A percentile compares a stretch with the other conserved stretches of the same genome.
phyloP scores from a whole-genome alignment of 768 basidiomycete genomes.

The Pleurotus platypus region DNA sequence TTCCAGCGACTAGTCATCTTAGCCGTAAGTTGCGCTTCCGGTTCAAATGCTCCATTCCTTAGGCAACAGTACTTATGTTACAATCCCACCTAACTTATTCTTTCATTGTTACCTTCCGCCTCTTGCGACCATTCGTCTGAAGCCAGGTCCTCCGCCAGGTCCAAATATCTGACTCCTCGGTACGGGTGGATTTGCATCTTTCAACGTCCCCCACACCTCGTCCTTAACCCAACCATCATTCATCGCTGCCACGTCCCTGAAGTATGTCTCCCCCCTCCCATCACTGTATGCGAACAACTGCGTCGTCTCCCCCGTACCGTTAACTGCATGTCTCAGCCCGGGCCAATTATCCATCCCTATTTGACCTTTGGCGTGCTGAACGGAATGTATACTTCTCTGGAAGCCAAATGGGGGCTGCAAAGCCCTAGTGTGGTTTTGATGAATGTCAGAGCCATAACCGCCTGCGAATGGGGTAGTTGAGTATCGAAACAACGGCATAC shows the following conservation, averaged over 20 bases:
- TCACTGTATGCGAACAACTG: conserved; percentile 28
- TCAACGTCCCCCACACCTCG: conserved; percentile 26
- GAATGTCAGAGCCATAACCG: conserved; percentile 24
- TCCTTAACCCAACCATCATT: conserved; percentile 29
- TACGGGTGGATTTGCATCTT: conserved; percentile 23
- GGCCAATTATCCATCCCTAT: conserved; percentile 31
- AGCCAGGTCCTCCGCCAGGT: conserved; percentile 25
- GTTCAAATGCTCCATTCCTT: no score
- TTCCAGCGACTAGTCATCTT: not conserved
- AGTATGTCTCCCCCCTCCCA: conserved; percentile 25
- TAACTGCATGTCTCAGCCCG: conserved; percentile 27
- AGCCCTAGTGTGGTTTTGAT: conserved; percentile 25
- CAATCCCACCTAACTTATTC: no score
- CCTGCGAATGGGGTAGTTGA: conserved; percentile 13
- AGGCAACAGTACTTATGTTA: no score
- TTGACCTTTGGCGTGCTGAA: conserved; percentile 25
- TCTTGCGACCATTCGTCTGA: conserved; percentile 16
- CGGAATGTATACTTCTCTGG: conserved; percentile 22
- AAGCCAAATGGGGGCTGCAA: conserved; percentile 20
- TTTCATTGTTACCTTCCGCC: not conserved
- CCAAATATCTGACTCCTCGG: conserved; percentile 25
- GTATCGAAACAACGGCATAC: not conserved
- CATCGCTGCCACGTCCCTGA: conserved; percentile 25
- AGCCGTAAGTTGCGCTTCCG: not conserved
- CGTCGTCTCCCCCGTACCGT: conserved; percentile 25